A percentile compares a stretch with the other conserved stretches of the same genome.
phyloP scores from a whole-genome alignment of 257 asterid genomes.

The Solanum pennellii region DNA sequence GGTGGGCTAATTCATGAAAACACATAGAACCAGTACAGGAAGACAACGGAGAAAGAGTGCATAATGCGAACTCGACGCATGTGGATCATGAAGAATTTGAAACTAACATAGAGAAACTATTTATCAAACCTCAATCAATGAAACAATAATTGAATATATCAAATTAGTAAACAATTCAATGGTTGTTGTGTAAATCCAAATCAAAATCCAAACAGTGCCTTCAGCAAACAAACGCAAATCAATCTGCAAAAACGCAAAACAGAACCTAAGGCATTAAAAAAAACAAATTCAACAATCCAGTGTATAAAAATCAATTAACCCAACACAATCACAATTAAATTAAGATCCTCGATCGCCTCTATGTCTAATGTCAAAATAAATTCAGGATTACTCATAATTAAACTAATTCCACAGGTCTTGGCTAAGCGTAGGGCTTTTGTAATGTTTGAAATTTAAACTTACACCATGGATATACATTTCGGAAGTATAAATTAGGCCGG shows the following conservation, averaged over 20 bases:
- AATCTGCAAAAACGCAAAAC: neutral
- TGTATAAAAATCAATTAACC: neutral
- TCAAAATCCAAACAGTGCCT: neutral
- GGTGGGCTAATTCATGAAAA: constrained; percentile 53
- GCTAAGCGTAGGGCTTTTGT: neutral
- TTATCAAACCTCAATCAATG: neutral
- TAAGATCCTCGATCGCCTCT: neutral
- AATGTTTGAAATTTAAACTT: no score
- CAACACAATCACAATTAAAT: neutral
- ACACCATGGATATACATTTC: neutral
- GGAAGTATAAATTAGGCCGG: neutral
- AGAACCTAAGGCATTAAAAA: neutral
- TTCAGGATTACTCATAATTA: neutral
- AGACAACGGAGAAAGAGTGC: constrained; percentile 87
- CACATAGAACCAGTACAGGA: constrained; percentile 78
- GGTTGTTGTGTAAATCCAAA: neutral
- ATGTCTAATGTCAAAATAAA: neutral
- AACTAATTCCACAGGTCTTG: neutral
- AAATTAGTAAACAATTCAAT: neutral
- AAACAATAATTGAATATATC: neutral
- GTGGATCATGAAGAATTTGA: constrained; percentile 32
- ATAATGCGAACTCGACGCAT: constrained; percentile 63
- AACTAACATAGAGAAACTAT: neutral
- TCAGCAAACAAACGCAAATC: neutral
- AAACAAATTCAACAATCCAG: neutral